These are phyloP conservation scores for Penicillium canescens DNA, from an alignment of 495 filamentous ascomycete species.

Conservation along the genomic window DNA sequence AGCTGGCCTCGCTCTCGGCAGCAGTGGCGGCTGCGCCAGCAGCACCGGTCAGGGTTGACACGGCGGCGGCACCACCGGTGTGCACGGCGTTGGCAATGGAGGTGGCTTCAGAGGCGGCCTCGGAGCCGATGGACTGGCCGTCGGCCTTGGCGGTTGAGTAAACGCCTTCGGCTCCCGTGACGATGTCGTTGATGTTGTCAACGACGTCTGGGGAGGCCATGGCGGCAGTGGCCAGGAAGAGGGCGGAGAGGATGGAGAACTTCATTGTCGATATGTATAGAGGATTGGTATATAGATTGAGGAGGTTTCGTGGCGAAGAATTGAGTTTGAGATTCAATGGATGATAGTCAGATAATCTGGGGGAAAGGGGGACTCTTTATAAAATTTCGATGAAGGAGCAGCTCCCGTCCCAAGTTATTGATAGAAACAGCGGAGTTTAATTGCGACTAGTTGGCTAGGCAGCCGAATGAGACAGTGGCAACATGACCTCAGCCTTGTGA, in stretches of 20 bases:
- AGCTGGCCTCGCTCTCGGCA: constrained; percentile 14
- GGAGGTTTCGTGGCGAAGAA: not conserved
- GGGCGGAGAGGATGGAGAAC: constrained; percentile 27
- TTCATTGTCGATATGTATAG: constrained; percentile 21
- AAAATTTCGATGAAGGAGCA: constrained; percentile 1
- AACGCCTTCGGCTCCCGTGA: constrained; percentile 12
- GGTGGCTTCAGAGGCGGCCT: constrained; percentile 3
- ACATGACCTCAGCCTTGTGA: constrained; percentile 15
- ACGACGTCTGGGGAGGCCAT: constrained; percentile 14
- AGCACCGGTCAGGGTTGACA: constrained; percentile 9
- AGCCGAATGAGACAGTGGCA: constrained; percentile 9
- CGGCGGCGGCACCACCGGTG: constrained; percentile 8
- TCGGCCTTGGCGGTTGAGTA: constrained; percentile 3
- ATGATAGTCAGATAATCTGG: constrained; percentile 3
- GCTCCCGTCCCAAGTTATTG: constrained; percentile 6
- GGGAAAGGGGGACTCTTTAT: constrained; percentile 1
- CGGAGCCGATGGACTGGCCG: constrained; percentile 7
- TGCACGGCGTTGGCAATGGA: constrained; percentile 8
- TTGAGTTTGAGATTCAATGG: not conserved
- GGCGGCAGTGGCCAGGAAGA: constrained; percentile 26
- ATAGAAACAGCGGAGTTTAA: constrained; percentile 15
- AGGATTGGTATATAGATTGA: not conserved
- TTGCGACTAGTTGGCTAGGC: constrained; percentile 1
- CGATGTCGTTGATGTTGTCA: constrained; percentile 13
- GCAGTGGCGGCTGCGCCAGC: constrained; percentile 19